A percentile compares a stretch with the other conserved stretches of the same genome.
Evolutionary conservation across 495 filamentous ascomycete species (phyloP).

Genomic region (Penicillium dipodomyicola): DNA sequence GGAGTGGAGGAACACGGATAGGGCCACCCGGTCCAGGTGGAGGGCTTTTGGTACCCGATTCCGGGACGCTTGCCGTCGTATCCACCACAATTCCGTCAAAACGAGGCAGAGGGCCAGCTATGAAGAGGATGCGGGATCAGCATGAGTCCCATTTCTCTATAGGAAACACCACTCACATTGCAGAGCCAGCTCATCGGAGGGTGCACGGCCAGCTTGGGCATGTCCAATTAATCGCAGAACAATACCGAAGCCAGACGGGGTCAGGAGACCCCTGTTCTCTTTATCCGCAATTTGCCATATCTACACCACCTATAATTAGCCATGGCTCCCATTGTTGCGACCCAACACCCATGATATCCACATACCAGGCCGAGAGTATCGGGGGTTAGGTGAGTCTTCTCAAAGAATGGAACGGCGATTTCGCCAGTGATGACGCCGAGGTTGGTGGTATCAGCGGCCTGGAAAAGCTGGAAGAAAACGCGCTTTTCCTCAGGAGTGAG

Average conservation of each 20-base stretch:
- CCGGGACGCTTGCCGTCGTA: slow-evolving; percentile 39
- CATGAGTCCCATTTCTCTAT: not conserved
- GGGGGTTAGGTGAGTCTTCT: slow-evolving; percentile 85
- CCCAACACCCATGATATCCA: slow-evolving; percentile 6
- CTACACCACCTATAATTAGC: slow-evolving; percentile 40
- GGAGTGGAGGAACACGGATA: slow-evolving; percentile 86
- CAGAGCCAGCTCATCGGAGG: slow-evolving; percentile 72
- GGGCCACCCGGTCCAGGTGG: slow-evolving; percentile 67
- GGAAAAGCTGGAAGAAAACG: slow-evolving; percentile 86
- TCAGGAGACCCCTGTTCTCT: slow-evolving; percentile 92
- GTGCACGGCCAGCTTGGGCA: slow-evolving; percentile 80
- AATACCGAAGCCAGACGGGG: slow-evolving; percentile 84
- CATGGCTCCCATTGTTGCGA: slow-evolving; percentile 9
- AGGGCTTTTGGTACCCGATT: slow-evolving; percentile 48
- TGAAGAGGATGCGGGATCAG: slow-evolving; percentile 22
- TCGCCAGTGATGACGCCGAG: slow-evolving; percentile 96
- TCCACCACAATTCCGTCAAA: slow-evolving; percentile 71
- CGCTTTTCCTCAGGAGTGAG: slow-evolving; percentile 90
- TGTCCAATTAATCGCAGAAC: slow-evolving; percentile 93
- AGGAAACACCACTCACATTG: slow-evolving; percentile 49
- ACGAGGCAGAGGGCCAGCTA: slow-evolving; percentile 82
- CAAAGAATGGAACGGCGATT: slow-evolving; percentile 95
- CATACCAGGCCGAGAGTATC: slow-evolving; percentile 84
- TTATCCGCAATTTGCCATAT: slow-evolving; percentile 99
- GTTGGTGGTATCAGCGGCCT: slow-evolving; percentile 80